Evolutionary conservation across 2,329 filamentous ascomycete genomes (phyloP).

Genomic region (Plenodomus tracheiphilus): DNA sequence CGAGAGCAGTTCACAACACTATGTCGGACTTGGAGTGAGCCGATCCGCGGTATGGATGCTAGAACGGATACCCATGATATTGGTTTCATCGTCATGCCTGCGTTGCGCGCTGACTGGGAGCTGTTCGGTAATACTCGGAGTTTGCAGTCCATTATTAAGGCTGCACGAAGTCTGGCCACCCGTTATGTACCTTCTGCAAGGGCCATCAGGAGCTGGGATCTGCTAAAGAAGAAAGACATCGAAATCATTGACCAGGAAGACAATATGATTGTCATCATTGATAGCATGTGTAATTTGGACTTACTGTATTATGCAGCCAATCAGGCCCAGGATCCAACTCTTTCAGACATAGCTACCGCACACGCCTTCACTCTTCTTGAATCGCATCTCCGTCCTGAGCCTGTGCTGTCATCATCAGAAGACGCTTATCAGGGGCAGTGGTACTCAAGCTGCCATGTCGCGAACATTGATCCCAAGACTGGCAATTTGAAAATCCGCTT

Average conservation of each 20-base stretch:
- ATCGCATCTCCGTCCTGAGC: conserved; percentile 8
- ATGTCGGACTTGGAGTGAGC: conserved; percentile 46
- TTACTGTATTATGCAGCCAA: conserved; percentile 49
- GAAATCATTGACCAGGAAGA: conserved; percentile 40
- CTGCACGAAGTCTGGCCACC: conserved; percentile 44
- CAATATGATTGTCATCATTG: conserved; percentile 50
- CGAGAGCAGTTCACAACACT: conserved; percentile 11
- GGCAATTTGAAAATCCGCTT: conserved; percentile 41
- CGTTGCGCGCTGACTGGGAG: conserved; percentile 46
- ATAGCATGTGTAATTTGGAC: conserved; percentile 43
- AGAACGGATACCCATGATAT: conserved; percentile 49
- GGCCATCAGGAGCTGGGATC: conserved; percentile 51
- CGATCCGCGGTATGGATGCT: conserved; percentile 38
- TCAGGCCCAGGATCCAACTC: conserved; percentile 33
- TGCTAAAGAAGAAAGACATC: conserved; percentile 47
- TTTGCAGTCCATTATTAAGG: conserved; percentile 38
- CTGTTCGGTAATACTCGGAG: conserved; percentile 44
- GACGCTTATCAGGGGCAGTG: conserved; percentile 19
- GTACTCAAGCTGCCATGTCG: conserved; percentile 46
- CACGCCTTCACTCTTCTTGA: too few relatives aligned
- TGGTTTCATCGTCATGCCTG: conserved; percentile 51
- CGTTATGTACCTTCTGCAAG: conserved; percentile 43
- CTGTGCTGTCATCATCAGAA: conserved; percentile 46
- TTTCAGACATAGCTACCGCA: conserved; percentile 24
- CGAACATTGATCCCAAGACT: conserved; percentile 47